These are phyloP conservation scores for Cicer cuneatum DNA, from an alignment of 306 rosid species.

Conservation along the genomic window DNA sequence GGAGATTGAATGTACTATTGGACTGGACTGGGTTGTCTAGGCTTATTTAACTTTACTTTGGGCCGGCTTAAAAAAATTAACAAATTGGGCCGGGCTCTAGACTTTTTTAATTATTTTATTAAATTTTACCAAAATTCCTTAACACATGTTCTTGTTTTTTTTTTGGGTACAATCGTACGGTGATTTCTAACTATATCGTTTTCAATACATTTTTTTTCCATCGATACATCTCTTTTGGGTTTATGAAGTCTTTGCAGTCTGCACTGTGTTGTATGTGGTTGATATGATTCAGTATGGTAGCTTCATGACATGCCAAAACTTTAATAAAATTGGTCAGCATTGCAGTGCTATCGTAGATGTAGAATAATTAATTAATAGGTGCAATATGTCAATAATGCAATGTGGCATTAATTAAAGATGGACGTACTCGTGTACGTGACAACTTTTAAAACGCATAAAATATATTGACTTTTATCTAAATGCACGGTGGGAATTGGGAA, in stretches of 20 bases:
- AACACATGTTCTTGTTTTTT: background rate
- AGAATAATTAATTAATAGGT: conserved; percentile 27
- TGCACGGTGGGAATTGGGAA: conserved; percentile 27
- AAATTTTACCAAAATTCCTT: conserved; percentile 7
- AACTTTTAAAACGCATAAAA: conserved; percentile 14
- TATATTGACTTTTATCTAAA: conserved; percentile 15
- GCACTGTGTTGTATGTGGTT: conserved; percentile 33
- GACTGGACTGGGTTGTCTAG: too few relatives aligned
- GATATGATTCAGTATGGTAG: conserved; percentile 40
- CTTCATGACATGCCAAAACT: conserved; percentile 22
- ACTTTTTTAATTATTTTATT: background rate
- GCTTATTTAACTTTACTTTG: too few relatives aligned
- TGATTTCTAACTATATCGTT: background rate
- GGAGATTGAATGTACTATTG: too few relatives aligned
- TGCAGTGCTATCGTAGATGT: conserved; percentile 29
- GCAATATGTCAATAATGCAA: conserved; percentile 45
- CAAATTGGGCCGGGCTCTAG: too few relatives aligned
- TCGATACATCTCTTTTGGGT: conserved; percentile 24
- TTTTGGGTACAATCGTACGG: too few relatives aligned
- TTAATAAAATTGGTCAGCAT: conserved; percentile 43
- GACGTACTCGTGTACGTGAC: conserved; percentile 37
- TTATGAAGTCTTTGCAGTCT: conserved; percentile 37
- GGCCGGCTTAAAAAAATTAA: too few relatives aligned
- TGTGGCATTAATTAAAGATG: conserved; percentile 33
- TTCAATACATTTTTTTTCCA: background rate